These are phyloP conservation scores for Thymus quinquecostatus DNA, from an alignment of 257 asterid genomes.

Conservation along the genomic window DNA sequence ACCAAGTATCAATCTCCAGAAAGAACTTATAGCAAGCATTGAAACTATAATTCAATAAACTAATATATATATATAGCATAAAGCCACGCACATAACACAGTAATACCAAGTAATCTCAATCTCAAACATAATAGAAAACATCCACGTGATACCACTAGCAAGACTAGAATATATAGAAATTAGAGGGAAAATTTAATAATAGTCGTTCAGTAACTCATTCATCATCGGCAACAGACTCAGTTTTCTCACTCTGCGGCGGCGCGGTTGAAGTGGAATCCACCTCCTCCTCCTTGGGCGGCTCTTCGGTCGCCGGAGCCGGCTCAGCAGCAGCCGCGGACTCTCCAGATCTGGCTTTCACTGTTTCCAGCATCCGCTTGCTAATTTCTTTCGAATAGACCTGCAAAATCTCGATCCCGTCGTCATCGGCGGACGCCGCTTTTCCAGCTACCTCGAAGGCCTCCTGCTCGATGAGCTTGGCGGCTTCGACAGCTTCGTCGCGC, in stretches of 20 bases:
- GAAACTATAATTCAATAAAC: conserved; percentile 17
- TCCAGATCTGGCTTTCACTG: conserved; percentile 80
- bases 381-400: conserved; percentile 89
- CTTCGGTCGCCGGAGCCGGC: conserved; percentile 26
- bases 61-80: conserved; percentile 28
- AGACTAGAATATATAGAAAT: conserved; percentile 25
- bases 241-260: conserved; percentile 55
- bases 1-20: background rate
- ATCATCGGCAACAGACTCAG: conserved; percentile 49
- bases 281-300: conserved; percentile 45
- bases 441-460: conserved; percentile 69
- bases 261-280: conserved; percentile 56
- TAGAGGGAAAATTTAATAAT: conserved; percentile 7
- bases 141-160: conserved; percentile 21
- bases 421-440: conserved; percentile 43
- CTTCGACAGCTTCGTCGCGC: conserved; percentile 66
- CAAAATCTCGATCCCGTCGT: conserved; percentile 79
- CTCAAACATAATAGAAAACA: conserved; percentile 31
- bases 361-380: conserved; percentile 77
- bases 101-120: conserved; percentile 34
- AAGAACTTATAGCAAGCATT: conserved; percentile 2
- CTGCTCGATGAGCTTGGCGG: conserved; percentile 65
- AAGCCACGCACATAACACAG: conserved; percentile 22
- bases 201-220: conserved; percentile 35
- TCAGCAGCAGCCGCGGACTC: conserved; percentile 37